These are phyloP conservation scores for Solanum pimpinellifolium DNA, from an alignment of 257 asterid genomes.

Conservation along the genomic window DNA sequence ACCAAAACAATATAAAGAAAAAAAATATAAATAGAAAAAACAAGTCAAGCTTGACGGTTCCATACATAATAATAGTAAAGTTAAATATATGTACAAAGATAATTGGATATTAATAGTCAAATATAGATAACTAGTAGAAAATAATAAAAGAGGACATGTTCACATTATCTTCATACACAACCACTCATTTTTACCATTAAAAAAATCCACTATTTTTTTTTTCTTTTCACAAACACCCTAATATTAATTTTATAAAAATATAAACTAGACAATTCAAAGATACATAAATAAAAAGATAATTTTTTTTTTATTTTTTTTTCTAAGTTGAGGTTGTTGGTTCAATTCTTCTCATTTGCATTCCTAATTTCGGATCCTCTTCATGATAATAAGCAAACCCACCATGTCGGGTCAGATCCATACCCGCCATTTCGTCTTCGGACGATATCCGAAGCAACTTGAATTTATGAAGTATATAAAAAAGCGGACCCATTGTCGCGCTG, in stretches of 20 bases:
- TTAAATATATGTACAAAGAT: background rate
- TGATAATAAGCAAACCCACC: slow-evolving; percentile 80
- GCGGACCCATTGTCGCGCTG: slow-evolving; percentile 75
- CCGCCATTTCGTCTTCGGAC: slow-evolving; percentile 73
- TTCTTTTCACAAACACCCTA: background rate
- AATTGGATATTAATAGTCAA: background rate
- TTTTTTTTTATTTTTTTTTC: background rate
- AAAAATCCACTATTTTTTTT: background rate
- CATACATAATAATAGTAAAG: background rate
- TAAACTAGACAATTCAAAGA: background rate
- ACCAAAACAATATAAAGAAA: background rate
- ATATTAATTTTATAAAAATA: background rate
- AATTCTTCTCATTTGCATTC: slow-evolving; percentile 34
- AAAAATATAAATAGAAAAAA: background rate
- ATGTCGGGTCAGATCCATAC: slow-evolving; percentile 96
- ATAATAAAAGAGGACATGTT: background rate
- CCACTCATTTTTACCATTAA: slow-evolving; percentile 12
- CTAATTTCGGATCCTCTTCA: slow-evolving; percentile 30
- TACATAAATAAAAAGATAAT: background rate
- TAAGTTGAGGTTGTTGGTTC: slow-evolving; percentile 26
- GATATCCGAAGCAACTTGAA: slow-evolving; percentile 68
- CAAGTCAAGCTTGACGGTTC: background rate
- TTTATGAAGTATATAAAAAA: slow-evolving; percentile 40
- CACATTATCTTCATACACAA: slow-evolving; percentile 16
- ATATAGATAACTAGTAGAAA: background rate